Evolutionary conservation across 108 stramenopile species (phyloP).

Genomic region (Nitzschia palea): DNA sequence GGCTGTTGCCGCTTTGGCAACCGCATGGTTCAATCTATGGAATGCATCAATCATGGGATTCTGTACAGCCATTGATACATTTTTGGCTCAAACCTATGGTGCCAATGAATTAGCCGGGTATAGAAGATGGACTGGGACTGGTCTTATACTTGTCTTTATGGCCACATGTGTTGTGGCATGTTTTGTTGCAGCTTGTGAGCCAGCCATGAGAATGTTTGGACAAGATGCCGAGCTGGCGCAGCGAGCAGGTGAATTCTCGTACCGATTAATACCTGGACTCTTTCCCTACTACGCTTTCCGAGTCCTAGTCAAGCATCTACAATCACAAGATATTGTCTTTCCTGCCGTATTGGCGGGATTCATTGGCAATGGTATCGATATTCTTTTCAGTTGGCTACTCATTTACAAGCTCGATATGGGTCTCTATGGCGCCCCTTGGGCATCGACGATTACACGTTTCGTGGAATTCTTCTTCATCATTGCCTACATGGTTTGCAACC

Average conservation of each 20-base stretch:
- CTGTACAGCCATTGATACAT: conserved; percentile 47
- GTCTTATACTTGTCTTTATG: conserved; percentile 15
- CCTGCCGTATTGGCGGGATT: conserved; percentile 41
- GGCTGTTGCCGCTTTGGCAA: conserved; percentile 41
- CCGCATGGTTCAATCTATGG: conserved; percentile 51
- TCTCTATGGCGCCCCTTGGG: conserved; percentile 42
- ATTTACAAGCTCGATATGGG: conserved; percentile 31
- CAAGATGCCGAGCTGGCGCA: conserved; percentile 34
- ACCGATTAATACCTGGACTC: conserved; percentile 39
- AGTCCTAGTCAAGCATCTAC: conserved; percentile 43
- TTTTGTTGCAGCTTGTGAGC: conserved; percentile 33
- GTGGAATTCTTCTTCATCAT: conserved; percentile 25
- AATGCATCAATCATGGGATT: conserved; percentile 43
- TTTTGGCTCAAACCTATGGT: conserved; percentile 37
- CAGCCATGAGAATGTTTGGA: conserved; percentile 40
- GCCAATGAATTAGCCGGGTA: conserved; percentile 31
- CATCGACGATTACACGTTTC: conserved; percentile 39
- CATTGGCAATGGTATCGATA: conserved; percentile 38
- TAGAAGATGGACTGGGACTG: conserved; percentile 38
- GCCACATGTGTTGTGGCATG: conserved; percentile 23
- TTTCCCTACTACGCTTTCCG: conserved; percentile 46
- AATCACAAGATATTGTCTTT: conserved; percentile 30
- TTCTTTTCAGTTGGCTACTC: conserved; percentile 40
- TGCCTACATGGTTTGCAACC: conserved; percentile 18
- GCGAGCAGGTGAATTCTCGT: conserved; percentile 35